phyloP scores from a whole-genome alignment of 495 filamentous ascomycete species.

The Penicillium lividum region DNA sequence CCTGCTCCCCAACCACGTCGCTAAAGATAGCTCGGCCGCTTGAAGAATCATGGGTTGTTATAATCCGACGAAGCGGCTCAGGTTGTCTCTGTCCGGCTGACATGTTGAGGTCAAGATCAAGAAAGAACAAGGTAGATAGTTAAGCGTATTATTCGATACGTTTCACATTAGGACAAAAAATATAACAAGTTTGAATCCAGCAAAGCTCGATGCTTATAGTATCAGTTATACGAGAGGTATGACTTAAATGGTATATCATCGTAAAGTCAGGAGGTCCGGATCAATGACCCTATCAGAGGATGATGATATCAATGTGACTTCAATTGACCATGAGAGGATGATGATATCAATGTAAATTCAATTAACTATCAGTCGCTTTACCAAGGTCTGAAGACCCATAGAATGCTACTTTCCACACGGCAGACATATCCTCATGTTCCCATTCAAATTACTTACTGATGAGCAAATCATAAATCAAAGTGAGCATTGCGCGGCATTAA shows the following conservation, averaged over 20 bases:
- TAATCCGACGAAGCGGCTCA: conserved; percentile 21
- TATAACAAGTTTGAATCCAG: neutral
- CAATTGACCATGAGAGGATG: conserved; percentile 11
- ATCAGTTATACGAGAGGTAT: conserved; percentile 17
- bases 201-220: conserved; percentile 18
- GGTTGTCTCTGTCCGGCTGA: conserved; percentile 18
- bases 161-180: neutral
- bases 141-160: neutral
- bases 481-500: no score
- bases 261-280: conserved; percentile 5
- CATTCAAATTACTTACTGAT: no score
- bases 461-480: no score
- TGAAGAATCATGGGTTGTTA: conserved; percentile 21
- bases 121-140: neutral
- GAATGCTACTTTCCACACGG: no score
- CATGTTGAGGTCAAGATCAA: conserved; percentile 20
- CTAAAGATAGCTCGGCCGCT: conserved; percentile 23
- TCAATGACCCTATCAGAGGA: conserved; percentile 16
- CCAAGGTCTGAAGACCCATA: no score
- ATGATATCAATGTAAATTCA: conserved; percentile 3
- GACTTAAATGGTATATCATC: conserved; percentile 19
- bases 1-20: conserved; percentile 17
- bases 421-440: no score
- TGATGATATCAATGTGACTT: conserved; percentile 6
- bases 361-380: neutral